Evolutionary conservation across 116 monocot species (phyloP), one percentile per base, ranked within the genome.

Genomic region (Cymodocea nodosa): DNA sequence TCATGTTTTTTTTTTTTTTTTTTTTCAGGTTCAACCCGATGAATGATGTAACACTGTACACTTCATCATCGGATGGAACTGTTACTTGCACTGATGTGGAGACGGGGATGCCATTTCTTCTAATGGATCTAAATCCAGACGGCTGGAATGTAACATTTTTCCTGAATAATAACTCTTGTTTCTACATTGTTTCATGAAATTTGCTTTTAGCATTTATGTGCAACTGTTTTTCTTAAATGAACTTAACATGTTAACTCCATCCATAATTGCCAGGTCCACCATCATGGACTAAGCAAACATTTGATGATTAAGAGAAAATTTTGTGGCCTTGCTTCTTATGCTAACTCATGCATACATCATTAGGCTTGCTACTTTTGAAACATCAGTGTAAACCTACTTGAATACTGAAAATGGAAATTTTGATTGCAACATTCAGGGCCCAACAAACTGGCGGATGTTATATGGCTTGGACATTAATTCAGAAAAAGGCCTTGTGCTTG

Each of bases 41-140:
- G 54, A 85, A 87, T 77, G 84, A 90, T 73, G 77, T 62, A 51
- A 71, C 59, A 7, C 14, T 90, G 25, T 94, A 84, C 65, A 84
- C 82, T 35, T 83, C 94, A 56, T 94, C 94, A 8, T 94, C 94
- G 16, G 94, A 94, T 83, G 94, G 94, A 35, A 87, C 94, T 13
- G 64, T 87, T 25, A 75, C 78, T 69, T 79, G 76, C 75, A 94
- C 87, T 37, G 87, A 90, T 70, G 66, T 94, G 59, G 90, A 84
- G 77, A 89, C 90, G 44, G 94, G 90, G 63, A 68, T 83, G 14
- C 69, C 76, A 61, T 58, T 64, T 72, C 37, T 62, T 68, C 70
- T 94, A 69, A 73, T 94, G 74, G 64, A 89, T 81, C 69, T 89
- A 64, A 94, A 94, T 75, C 90, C 90, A 65, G 70, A 90, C 74